Percentiles rank a stretch among this genome's conserved stretches.
Conservation (phyloP, 2,329 filamentous ascomycete genomes). For the Leptosphaerulina australis region DNA sequence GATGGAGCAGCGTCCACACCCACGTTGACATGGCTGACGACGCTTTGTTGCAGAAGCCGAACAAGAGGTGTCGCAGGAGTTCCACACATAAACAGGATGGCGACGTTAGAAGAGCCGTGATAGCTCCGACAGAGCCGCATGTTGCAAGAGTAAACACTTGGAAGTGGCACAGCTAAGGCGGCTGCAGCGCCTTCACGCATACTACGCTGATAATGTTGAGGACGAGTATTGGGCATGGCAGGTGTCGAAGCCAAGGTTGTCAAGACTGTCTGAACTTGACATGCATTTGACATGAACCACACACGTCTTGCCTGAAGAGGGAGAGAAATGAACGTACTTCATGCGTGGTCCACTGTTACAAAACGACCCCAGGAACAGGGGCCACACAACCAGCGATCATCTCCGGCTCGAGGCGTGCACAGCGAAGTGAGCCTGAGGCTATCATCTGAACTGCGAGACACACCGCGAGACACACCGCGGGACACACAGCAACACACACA, state of each 20-base stretch:
- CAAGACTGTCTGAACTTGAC: constrained; percentile 4
- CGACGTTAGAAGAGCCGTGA: neutral
- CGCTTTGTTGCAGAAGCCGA: constrained; percentile 9
- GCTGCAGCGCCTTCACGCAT: neutral
- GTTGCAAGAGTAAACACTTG: neutral
- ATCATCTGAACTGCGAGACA: too few species aligned
- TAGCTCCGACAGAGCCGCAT: constrained; percentile 9
- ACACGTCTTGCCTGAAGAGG: constrained; percentile 8
- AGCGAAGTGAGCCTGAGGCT: neutral
- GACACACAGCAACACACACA: too few species aligned
- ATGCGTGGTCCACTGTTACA: constrained; percentile 5
- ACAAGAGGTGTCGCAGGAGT: constrained; percentile 10
- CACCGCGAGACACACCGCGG: too few species aligned
- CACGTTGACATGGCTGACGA: constrained; percentile 15
- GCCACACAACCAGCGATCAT: constrained; percentile 8
- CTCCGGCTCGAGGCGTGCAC: constrained; percentile 2
- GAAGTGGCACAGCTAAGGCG: constrained; percentile 10
- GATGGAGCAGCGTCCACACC: constrained; percentile 9
- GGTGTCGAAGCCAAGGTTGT: constrained; percentile 1
- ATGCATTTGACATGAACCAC: constrained; percentile 5
- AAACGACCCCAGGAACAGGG: constrained; percentile 11
- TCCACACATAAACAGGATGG: constrained; percentile 4
- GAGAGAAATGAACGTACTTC: constrained; percentile 6
- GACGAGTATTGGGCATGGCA: neutral
- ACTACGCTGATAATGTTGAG: neutral